Evolutionary conservation across 75 land plant species (phyloP), one percentile per base, ranked within the genome.

Genomic region (Azolla pinnata): DNA sequence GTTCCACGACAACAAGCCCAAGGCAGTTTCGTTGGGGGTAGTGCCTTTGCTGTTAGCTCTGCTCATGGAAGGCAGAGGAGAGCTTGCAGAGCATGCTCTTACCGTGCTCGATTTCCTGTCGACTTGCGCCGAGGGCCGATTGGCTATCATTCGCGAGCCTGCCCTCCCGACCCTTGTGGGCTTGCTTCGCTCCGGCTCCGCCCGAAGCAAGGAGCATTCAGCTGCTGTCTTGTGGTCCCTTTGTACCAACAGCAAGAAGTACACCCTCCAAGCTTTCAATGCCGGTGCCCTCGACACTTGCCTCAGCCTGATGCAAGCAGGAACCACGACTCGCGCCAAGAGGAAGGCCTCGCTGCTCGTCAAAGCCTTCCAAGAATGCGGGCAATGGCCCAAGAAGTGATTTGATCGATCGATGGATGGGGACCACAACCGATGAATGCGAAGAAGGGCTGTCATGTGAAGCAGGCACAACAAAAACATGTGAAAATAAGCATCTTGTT

Each of bases 1-100:
- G 17, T 83, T 70, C 31, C 69, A 79, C 26, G 88, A 79, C n/a
- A 95, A 89, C 58, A 61, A 84, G 66, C 29, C 59, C 23, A 44
- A 75, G 33, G 91, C 79, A 7, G 85, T 86, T 18, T 45, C 57
- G 19, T 70, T 77, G 23, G 88, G 97, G 14, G 87, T 70, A 7
- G 81, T 89, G 25, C 64, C 71, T 0, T 60, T 73, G 29, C 58
- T 89, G 24, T 17, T 89, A 1, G 33, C 33, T 35, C 59, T 54
- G 14, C 2, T 76, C 47, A 54, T 57, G 4, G 69, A 66, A 45
- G 44, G 64, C 1, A 24, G 67, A 24, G 70, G 66, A 0, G 66
- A 61, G 20, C 40, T 73, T 0, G 32, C 74, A 29, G 89, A 88
- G 57, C 51, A 81, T 53, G 81, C 85, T 1, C 69, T 84, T 7